Conservation (phyloP, 2,329 filamentous ascomycete species). For the Alternaria dauci region DNA sequence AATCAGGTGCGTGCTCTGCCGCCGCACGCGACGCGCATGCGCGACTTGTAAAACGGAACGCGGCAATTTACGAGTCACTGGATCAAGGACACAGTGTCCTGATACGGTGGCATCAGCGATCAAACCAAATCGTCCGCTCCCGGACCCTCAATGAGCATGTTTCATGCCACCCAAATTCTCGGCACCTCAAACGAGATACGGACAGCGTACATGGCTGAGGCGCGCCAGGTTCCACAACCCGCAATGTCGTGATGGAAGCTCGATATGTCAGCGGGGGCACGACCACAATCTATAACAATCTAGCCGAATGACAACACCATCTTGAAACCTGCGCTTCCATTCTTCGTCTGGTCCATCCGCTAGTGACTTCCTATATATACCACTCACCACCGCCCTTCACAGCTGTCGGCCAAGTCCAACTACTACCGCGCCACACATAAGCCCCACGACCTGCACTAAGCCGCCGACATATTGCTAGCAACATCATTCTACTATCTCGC, state of each 20-base stretch:
- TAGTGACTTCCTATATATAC: conserved; percentile 27
- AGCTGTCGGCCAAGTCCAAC: conserved; percentile 5
- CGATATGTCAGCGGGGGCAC: conserved; percentile 43
- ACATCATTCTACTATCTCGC: conserved; percentile 8
- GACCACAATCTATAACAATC: conserved; percentile 43
- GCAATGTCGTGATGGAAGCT: conserved; percentile 22
- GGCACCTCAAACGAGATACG: conserved; percentile 7
- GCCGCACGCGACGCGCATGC: neutral
- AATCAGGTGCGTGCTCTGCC: neutral
- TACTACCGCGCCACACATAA: conserved; percentile 2
- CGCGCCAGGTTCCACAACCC: conserved; percentile 39
- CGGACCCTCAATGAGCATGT: conserved; percentile 42
- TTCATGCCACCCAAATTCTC: conserved; percentile 40
- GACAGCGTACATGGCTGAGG: conserved; percentile 32
- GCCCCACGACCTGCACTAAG: conserved; percentile 15
- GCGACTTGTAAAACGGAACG: neutral
- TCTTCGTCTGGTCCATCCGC: conserved; percentile 16
- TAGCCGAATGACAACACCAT: conserved; percentile 42
- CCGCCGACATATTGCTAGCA: neutral
- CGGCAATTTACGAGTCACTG: neutral
- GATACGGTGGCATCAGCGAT: neutral
- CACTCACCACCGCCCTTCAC: conserved; percentile 7
- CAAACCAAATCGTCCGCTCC: neutral
- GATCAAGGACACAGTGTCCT: conserved; percentile 18
- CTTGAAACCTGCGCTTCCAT: conserved; percentile 46